Base-by-base conservation (phyloP, 148 eudicot species). In the Rhododendron simsii region DNA sequence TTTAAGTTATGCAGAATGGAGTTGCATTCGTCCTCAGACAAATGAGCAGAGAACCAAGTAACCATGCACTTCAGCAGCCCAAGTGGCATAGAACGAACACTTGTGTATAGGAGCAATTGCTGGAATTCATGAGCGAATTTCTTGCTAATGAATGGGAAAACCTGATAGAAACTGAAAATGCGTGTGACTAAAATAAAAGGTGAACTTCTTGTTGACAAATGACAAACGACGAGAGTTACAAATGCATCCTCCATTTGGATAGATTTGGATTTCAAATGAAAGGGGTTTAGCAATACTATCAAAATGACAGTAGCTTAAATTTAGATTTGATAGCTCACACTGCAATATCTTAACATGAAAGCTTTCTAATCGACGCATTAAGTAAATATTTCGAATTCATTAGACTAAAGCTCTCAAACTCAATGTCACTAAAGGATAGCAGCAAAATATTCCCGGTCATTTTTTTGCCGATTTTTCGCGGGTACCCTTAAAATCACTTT, bases 31-130 rank as follows among this genome's bases (percentile, higher is more conserved):
- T 91, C 91, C 88, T 90, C 95, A 37, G 96, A 86, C 86, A 96
- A 91, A 81, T 90, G 93, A 87, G 94, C 87, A 10, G 97, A 92
- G 88, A 96, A 95, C 96, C 97, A 96, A 79, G 92, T 89, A 71
- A 90, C 87, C 78, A 89, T 91, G 86, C 93, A 93, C 91, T 92
- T 96, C 39, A 96, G 91, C 84, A 96, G 87, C 84, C 99, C 98
- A 87, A 96, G 96, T 30, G 99, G 99, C 87, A 96, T 88, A 92
- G 88, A 88, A 48, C 84, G 90, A 73, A 96, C 91, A 88, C 93
- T 87, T 81, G 85, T 86, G 88, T 92, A 89, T 76, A 94, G 73
- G 81, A 95, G 82, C 91, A 92, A 87, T 79, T 89, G 91, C 86
- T 93, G 95, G 90, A 90, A 88, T 87, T 91, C 91, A 82, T 85